Conservation (phyloP, 164 flowering plant species). For the Dillenia turbinata region DNA sequence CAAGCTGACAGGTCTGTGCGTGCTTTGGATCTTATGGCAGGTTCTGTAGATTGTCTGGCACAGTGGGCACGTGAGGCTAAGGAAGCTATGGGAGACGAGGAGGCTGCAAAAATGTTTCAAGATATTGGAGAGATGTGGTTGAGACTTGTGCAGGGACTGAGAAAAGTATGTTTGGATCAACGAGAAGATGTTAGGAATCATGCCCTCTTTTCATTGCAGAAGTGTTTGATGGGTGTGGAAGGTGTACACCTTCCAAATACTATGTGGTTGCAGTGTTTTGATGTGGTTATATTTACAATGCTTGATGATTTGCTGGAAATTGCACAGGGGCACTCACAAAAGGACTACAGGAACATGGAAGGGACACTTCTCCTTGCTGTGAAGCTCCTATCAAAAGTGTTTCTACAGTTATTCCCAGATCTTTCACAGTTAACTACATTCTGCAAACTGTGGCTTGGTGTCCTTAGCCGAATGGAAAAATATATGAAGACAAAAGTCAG, state of each 20-base stretch:
- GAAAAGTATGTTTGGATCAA: not conserved
- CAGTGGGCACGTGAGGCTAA: not conserved
- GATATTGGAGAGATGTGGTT: conserved; percentile 7
- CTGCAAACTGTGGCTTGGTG: conserved; percentile 3
- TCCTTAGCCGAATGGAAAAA: not conserved
- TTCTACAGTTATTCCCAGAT: not conserved
- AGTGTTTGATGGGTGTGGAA: conserved; percentile 4
- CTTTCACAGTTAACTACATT: not conserved
- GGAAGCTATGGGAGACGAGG: not conserved
- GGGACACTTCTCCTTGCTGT: not conserved
- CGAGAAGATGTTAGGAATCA: conserved; percentile 2
- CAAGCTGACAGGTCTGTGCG: conserved; percentile 1
- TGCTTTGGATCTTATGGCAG: conserved; percentile 7
- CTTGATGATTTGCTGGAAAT: conserved; percentile 3
- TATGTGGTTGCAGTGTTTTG: conserved; percentile 5
- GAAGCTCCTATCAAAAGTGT: not conserved
- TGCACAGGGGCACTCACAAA: conserved; percentile 1
- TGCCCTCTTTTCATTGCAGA: not conserved
- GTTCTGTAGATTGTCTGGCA: not conserved
- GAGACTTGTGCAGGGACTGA: conserved; percentile 5
- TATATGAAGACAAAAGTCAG: not conserved
- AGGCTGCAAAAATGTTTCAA: not conserved
- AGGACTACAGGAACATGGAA: conserved; percentile 2
- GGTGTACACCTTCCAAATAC: not conserved
- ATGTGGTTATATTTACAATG: conserved; percentile 2